Base-by-base conservation (phyloP, 352 stramenopile genomes). In the Thraustochytrium sp. region DNA sequence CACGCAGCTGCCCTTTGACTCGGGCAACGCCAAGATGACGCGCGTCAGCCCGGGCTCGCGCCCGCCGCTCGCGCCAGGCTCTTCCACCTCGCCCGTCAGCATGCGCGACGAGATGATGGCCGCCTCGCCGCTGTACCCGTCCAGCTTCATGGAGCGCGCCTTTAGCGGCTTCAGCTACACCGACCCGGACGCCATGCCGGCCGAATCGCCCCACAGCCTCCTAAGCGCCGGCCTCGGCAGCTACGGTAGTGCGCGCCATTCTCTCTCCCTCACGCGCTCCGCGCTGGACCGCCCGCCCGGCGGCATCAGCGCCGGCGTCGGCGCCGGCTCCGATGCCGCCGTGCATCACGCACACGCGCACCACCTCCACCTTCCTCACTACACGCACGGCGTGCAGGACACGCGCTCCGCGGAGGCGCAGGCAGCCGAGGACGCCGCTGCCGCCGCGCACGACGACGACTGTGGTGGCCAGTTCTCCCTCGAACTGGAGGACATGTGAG, bases 151-250 rank as follows among this genome's bases (percentile, higher is more conserved):
- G 31, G 68, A 80, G 68, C 68, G 49, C 23, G 68, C 68, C 18
- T 80, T 80, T 38, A 63, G 31, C 23, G 68, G 68, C 9, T 80
- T 80, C 31, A 80, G 68, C 68, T 80, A 80, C 68, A 80, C 68
- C 8, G 68, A 80, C 38, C 68, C 68, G 18, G 31, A 63, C 16
- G 68, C 46, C 13, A 9, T 80, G 26, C 37, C 62, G 11, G 23
- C 62, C 11, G 59, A 49, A 21, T 72, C 59, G 0, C 59, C 59
- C 11, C 59, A 72, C 26, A 72, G 59, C 26, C 36, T 34, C 26
- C 36, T 26, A 16, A 72, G 59, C 59, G 9, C 42, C 46, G 59
- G 59, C 13, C n/a, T 23, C 59, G 59, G 59, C 59, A 72, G 59
- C 40, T 11, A 44, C 16, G 59, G 59, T n/a, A 26, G 18, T 2